Evolutionary conservation across 2,329 filamentous ascomycete species (phyloP), one percentile per base, ranked within the genome.

Genomic region (Zalaria obscura): DNA sequence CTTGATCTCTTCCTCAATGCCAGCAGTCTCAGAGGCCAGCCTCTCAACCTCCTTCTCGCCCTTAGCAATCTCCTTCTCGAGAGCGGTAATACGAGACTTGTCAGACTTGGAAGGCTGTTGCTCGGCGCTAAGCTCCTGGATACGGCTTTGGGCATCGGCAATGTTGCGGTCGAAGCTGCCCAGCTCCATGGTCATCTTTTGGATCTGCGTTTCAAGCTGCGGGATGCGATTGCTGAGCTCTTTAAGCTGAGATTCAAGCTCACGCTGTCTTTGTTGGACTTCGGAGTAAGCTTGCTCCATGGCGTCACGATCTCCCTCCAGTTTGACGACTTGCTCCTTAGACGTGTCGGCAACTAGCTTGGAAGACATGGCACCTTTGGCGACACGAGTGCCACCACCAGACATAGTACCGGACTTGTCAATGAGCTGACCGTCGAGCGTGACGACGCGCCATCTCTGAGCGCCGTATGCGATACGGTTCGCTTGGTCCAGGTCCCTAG

Each of bases 351-450:
- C 75, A n/a, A 83, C 80, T 36, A 93, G 78, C 63, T 94, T 96
- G 7, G 88, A 93, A 0, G 89, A 96, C 93, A 98, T 98, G 43
- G 87, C 78, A 1, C 93, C 93, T 56, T 80, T 86, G 52, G 89
- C 88, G 43, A 91, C 84, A 10, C 84, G 83, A 36, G 77, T 89
- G 43, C 91, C 91, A 70, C 91, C 91, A 68, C 91, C 91, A 44
- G 85, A 94, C 91, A 98, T 96, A 31, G 91, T 96, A 70, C 91
- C 91, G 1, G 89, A 95, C 59, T 93, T 93, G 65, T 98, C 91
- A 50, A 98, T 96, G 40, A 98, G 73, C 60, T 95, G 88, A 38
- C 91, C 91, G 46, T 88, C 86, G 2, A 98, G 74, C 0, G 91
- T 98, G 34, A 98, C 91, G 3, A 98, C 91, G 49, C 91, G 80